Evolutionary conservation across 352 stramenopile species (phyloP), one percentile per base, ranked within the genome.

Genomic region (Pythium angustatum): DNA sequence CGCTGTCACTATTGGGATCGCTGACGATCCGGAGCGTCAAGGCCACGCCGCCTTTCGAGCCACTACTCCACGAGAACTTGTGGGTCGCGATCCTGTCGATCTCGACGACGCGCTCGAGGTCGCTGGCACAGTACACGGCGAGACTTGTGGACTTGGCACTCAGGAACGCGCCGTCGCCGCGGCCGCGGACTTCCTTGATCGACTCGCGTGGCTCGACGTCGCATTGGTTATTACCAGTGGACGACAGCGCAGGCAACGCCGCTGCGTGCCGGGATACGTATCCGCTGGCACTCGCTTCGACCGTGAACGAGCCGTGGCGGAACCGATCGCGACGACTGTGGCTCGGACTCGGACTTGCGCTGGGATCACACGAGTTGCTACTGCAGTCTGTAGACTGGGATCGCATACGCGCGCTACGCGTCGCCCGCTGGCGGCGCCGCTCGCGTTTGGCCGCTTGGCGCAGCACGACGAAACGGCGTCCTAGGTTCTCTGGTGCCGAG

Each of bases 141-240:
- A 94, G 68, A 15, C 85, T 83, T 17, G 81, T 92, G 11, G 83
- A 87, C 62, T 92, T 94, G 21, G 76, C 61, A 31, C 48, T 69
- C 58, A 92, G 64, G 14, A 92, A 78, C 11, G 83, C 81, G 41
- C 83, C 79, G 50, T 92, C 81, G 6, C 81, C 80, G 8, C 82
- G 72, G 2, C 83, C 83, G 30, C 69, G 70, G 6, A 94, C 78
- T 50, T 81, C 81, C 34, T 72, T 64, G 41, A 49, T 62, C 17
- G 45, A 65, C 36, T 66, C 58, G 28, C 55, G 53, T 10, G 40
- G 15, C 9, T 22, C 41, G 14, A 2, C 33, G 10, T 49, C 38
- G 9, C 14, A 0, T n/a, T 58, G 48, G 28, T 58, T 65, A 8
- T n/a, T n/a, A n/a, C n/a, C n/a, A n/a, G n/a, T n/a, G n/a, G n/a